A percentile compares a stretch with the other conserved stretches of the same genome.
Conservation (phyloP, 176 grass and related monocot genomes). For the Carex pumila region DNA sequence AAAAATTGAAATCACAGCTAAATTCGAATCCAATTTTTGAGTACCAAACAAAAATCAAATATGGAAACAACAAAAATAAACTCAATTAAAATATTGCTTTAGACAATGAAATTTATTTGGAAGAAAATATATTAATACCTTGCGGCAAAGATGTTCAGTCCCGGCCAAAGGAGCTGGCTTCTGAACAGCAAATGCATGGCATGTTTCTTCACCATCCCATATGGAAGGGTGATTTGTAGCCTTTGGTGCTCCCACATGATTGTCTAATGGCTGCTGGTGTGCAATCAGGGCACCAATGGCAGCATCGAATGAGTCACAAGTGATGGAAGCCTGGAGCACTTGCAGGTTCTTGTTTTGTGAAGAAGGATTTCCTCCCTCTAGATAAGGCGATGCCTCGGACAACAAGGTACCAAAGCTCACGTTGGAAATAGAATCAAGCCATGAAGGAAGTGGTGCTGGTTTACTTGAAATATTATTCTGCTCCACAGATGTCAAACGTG, state of each 20-base stretch:
- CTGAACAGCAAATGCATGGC: conserved; percentile 63
- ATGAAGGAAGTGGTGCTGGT: conserved; percentile 38
- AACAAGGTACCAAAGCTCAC: conserved; percentile 85
- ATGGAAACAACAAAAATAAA: not conserved
- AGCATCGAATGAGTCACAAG: conserved; percentile 94
- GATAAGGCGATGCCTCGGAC: conserved; percentile 44
- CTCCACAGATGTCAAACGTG: conserved; percentile 17
- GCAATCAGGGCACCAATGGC: conserved; percentile 70
- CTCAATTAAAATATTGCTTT: not conserved
- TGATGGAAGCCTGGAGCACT: conserved; percentile 49
- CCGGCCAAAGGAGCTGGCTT: conserved; percentile 25
- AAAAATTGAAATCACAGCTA: not conserved
- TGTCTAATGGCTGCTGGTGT: conserved; percentile 38
- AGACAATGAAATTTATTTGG: not conserved
- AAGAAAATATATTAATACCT: not conserved
- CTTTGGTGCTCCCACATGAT: conserved; percentile 23
- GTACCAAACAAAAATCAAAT: not conserved
- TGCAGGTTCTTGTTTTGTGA: conserved; percentile 41
- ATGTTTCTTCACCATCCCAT: conserved; percentile 89
- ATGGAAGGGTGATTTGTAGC: conserved; percentile 42
- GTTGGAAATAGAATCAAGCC: conserved; percentile 75
- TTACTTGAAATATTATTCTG: conserved; percentile 43
- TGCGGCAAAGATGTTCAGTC: not conserved
- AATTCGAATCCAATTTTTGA: not conserved
- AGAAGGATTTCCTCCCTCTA: conserved; percentile 36